Evolutionary conservation across 345 rosid species (phyloP), one percentile per base, ranked within the genome.

Genomic region (Linum usitatissimum): DNA sequence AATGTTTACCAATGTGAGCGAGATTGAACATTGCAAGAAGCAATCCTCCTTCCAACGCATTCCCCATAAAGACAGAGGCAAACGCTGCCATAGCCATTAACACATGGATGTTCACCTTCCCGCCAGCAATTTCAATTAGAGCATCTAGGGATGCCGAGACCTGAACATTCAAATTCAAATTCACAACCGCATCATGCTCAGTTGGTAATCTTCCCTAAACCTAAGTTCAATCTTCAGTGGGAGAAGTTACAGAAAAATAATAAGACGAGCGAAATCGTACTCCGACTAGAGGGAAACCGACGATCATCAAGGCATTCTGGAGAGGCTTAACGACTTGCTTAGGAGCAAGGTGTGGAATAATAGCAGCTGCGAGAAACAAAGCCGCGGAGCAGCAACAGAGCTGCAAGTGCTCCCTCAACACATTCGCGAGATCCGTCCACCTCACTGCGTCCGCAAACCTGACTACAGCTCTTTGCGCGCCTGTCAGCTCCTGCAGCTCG

Each of bases 11-110:
- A 3, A 92, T 89, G 64, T 89, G 99, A 75, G 99, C 97, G 73
- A 92, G 78, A 81, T 89, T 92, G 76, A 92, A 92, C 99, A 92
- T 92, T 8, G 91, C 94, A 23, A 92, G 86, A 75, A 92, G 97
- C 61, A 92, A 70, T 38, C 99, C 96, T 77, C 97, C 99, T 87
- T 92, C 99, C 73, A 92, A 68, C 23, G 91, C 73, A 60, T 87
- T 92, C 2, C 99, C 99, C 97, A 89, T 92, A 79, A 92, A 85
- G 39, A 85, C 68, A 3, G 99, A 93, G 21, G 99, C 96, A 81
- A 93, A 93, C 51, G 87, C 96, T 0, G 96, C 96, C 31, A 93
- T 84, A 59, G 99, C 99, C 99, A 93, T 93, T 66, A 93, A 74
- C 0, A 92, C 97, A 66, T 92, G 97, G 18, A 93, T 93, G 76